Evolutionary conservation across 345 rosid genomes (phyloP).

Genomic region (Hypericum perforatum): DNA sequence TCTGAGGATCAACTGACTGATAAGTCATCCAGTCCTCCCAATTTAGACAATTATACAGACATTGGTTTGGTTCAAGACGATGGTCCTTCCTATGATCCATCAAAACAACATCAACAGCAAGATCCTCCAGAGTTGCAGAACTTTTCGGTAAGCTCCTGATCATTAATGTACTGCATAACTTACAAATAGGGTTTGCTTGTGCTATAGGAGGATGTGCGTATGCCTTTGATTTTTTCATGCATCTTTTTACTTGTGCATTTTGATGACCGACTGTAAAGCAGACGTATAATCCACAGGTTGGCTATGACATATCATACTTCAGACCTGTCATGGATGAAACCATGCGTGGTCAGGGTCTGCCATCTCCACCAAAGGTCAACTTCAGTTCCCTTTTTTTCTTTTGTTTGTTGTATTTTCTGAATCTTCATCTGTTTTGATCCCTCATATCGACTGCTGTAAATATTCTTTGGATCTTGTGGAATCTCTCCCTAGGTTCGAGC

Average conservation of each 20-base stretch:
- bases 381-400: background rate
- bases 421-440: too few relatives aligned
- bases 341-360: conserved; percentile 47
- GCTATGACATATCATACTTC: conserved; percentile 65
- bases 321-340: conserved; percentile 67
- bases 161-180: too few relatives aligned
- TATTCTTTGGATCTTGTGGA: too few relatives aligned
- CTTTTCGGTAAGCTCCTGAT: conserved; percentile 42
- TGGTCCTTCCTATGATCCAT: conserved; percentile 44
- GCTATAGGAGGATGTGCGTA: too few relatives aligned
- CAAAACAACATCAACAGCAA: conserved; percentile 53
- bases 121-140: conserved; percentile 50
- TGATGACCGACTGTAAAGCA: conserved; percentile 16
- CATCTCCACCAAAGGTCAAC: conserved; percentile 68
- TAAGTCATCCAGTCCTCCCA: conserved; percentile 43
- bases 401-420: too few relatives aligned
- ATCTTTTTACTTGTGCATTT: conserved; percentile 1
- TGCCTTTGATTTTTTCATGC: background rate
- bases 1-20: conserved; percentile 53
- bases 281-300: conserved; percentile 54
- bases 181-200: background rate
- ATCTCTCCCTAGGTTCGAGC: too few relatives aligned
- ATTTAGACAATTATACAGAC: conserved; percentile 40
- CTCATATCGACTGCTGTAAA: too few relatives aligned
- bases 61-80: conserved; percentile 45